Evolutionary conservation across 805 yeast species (phyloP).

Genomic region (Tetrapisispora iriomotensis): DNA sequence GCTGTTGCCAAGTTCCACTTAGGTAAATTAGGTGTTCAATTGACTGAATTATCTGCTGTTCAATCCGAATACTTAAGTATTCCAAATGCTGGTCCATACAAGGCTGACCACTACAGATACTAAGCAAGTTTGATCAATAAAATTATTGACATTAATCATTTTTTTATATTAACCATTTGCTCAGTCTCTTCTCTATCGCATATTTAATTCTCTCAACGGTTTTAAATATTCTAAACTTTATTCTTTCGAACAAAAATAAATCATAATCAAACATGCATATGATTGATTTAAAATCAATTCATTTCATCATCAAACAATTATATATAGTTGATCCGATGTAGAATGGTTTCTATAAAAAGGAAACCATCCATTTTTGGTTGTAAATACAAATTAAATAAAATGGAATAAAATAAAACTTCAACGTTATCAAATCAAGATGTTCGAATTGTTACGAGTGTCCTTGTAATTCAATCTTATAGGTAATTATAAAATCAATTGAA

Average conservation of each 20-base stretch:
- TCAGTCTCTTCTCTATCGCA: neutral
- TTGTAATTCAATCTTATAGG: neutral
- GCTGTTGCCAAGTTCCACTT: constrained; percentile 95
- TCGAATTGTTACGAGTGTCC: neutral
- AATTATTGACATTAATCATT: neutral
- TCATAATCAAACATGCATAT: constrained; percentile 3
- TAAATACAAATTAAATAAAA: constrained; percentile 3
- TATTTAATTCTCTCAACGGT: constrained; percentile 5
- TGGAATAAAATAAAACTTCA: constrained; percentile 4
- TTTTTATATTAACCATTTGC: neutral
- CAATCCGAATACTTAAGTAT: constrained; percentile 93
- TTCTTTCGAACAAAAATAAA: neutral
- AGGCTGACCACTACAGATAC: constrained; percentile 96
- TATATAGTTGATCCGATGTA: neutral
- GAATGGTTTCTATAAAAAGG: neutral
- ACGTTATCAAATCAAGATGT: neutral
- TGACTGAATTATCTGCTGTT: constrained; percentile 59
- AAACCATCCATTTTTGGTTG: neutral
- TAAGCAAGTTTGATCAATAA: constrained; percentile 30
- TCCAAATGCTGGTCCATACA: constrained; percentile 90
- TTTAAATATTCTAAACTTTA: neutral
- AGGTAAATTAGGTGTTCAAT: constrained; percentile 83
- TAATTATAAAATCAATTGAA: too few relatives aligned
- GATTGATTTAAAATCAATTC: constrained; percentile 2
- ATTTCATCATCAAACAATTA: constrained; percentile 3